Evolutionary conservation across 495 filamentous ascomycete species (phyloP).

Genomic region (Mytilinidion resinicola): DNA sequence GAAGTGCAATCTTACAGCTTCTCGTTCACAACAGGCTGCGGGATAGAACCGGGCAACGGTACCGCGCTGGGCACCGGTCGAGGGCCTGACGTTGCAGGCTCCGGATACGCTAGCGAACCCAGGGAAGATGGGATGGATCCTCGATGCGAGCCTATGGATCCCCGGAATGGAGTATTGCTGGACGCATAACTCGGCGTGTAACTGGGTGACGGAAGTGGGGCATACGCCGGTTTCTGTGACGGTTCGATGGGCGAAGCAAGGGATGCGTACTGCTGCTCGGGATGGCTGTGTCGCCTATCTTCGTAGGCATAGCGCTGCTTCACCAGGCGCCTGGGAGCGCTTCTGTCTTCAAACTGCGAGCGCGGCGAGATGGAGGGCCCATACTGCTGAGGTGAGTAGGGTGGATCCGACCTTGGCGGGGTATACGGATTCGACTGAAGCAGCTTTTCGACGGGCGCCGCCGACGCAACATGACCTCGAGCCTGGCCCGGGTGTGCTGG

Average conservation of each 20-base stretch:
- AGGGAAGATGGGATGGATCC: constrained; percentile 19
- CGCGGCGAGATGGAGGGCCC: constrained; percentile 20
- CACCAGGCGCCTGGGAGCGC: constrained; percentile 9
- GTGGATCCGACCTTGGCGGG: constrained; percentile 30
- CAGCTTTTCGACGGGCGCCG: constrained; percentile 28
- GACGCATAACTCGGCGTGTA: constrained; percentile 31
- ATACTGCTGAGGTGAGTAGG: constrained; percentile 29
- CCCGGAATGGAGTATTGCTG: constrained; percentile 26
- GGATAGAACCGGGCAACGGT: constrained; percentile 25
- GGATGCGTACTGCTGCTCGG: constrained; percentile 23
- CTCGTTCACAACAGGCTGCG: constrained; percentile 26
- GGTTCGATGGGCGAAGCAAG: constrained; percentile 29
- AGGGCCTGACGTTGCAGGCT: constrained; percentile 18
- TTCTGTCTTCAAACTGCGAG: constrained; percentile 17
- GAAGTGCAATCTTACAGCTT: constrained; percentile 20
- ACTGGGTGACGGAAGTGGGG: constrained; percentile 28
- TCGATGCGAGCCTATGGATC: constrained; percentile 23
- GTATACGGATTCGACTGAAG: constrained; percentile 27
- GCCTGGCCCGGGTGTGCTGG: constrained; percentile 16
- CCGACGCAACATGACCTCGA: constrained; percentile 9
- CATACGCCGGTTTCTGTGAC: constrained; percentile 24
- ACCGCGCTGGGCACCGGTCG: constrained; percentile 13
- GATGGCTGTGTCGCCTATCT: constrained; percentile 21
- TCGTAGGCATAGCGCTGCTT: constrained; percentile 26
- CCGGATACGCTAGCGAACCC: constrained; percentile 22